Percentiles rank a stretch among this genome's conserved stretches.
These are phyloP conservation scores for Asterella californica DNA, from an alignment of 225 moss, liverwort and hornwort species.

Conservation along the genomic window DNA sequence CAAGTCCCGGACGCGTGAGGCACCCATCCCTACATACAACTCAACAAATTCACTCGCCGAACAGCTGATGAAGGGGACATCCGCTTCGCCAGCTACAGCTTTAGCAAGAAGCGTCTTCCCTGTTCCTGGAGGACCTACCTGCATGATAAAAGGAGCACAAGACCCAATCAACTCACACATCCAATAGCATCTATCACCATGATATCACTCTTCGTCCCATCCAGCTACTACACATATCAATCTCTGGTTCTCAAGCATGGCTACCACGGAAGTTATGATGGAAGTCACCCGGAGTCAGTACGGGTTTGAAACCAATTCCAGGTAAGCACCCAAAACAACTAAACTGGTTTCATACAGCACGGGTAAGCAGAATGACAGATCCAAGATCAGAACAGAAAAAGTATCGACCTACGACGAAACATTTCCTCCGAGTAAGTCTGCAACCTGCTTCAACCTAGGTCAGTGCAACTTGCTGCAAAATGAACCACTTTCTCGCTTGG, in stretches of 20 bases:
- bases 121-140: conserved; percentile 97
- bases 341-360: too few species aligned
- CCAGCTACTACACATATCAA: background rate
- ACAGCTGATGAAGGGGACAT: conserved; percentile 97
- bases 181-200: too few species aligned
- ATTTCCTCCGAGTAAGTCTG: background rate
- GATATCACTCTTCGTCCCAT: background rate
- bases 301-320: too few species aligned
- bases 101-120: conserved; percentile 97
- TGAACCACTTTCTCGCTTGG: background rate
- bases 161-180: background rate
- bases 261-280: background rate
- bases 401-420: background rate
- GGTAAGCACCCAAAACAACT: too few species aligned
- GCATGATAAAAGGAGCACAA: conserved; percentile 4
- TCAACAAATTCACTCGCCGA: conserved; percentile 98
- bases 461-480: too few species aligned
- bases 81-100: conserved; percentile 97
- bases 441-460: background rate
- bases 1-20: conserved; percentile 92
- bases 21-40: conserved; percentile 96
- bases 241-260: background rate
- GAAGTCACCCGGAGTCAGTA: background rate
- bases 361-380: too few species aligned
- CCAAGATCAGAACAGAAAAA: too few species aligned